Evolutionary conservation across 306 rosid genomes (phyloP), one percentile per base, ranked within the genome.

Genomic region (Citrullus mucosospermus): DNA sequence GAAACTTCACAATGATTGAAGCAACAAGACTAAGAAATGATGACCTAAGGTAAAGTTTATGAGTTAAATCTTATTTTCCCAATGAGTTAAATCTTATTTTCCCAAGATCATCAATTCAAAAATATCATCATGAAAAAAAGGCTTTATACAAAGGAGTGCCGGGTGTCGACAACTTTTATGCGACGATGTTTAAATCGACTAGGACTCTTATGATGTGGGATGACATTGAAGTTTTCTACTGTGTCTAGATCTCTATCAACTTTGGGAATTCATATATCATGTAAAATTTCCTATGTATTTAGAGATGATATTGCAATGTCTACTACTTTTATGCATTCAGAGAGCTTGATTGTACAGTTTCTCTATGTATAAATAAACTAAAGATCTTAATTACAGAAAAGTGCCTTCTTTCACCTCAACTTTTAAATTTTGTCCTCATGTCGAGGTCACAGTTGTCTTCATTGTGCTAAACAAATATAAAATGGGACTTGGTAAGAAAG

Each of bases 381-480:
- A 51, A 46, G 46, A 51, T 51, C 36, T 22, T 71, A 50, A 50
- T 48, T 36, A 32, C 5, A 73, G 28, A 32, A 73, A 53, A 32
- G 61, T 73, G 61, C 62, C 16, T 53, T n/a, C 56, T 78, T 61
- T 46, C 69, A 44, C 43, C 58, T 61, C 67, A 76, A 76, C 79
- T 76, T 76, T 76, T 36, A 41, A 36, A 20, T 57, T 76, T 60
- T 59, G 56, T 73, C 77, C 30, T 73, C 61, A 30, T 73, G 77
- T 30, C 50, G 22, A 72, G 25, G 77, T 50, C 59, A 50, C 59
- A 72, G 15, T 72, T 51, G 46, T 32, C 61, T 73, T 73, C 78
- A 32, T 73, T 30, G 78, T 73, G 62, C 61, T 73, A 73, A 73
- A 73, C 78, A 73, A 73, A 51, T 73, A 73, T 73, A 53, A 17